Evolutionary conservation across 2,329 filamentous ascomycete species (phyloP), one percentile per base, ranked within the genome.

Genomic region (Claviceps purpurea): DNA sequence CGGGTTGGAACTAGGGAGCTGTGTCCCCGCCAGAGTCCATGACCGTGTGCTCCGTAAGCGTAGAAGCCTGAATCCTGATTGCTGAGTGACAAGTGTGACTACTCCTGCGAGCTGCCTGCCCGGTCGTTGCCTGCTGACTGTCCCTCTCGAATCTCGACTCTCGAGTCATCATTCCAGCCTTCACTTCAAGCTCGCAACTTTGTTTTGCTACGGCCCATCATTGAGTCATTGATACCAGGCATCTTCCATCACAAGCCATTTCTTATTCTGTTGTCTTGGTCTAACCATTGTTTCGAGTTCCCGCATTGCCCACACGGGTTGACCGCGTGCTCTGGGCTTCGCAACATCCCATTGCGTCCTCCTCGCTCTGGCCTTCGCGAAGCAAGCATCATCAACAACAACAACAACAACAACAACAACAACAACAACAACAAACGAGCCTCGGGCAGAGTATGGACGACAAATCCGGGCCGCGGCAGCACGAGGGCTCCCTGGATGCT

Each of bases 381-480:
- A 48, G 51, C 22, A 44, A 14, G 7, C 14, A 14, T 22, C 10
- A 14, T 1, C 2, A n/a, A n/a, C 47, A 13, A 11, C 46, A 37
- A 5, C 30, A 26, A 38, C 49, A 26, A 18, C 24, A 37, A 37
- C 30, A 11, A 10, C 10, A 11, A 30, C 26, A 30, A 10, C 42
- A 13, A 16, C 49, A 37, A 2, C 39, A 26, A 38, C 47, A 46
- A 18, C 22, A 40, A 40, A 39, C n/a, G 18, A 24, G 37, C 2
- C 20, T 7, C 22, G 20, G 40, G 20, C n/a, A 43, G 38, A 54
- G 50, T 57, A 70, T 71, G 68, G 68, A 70, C 52, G 68, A 71
- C 55, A 67, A 68, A 52, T 60, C 64, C 50, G 68, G 66, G 49
- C 62, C 67, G 49, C 62, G 63, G 55, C 61, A 60, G 49, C 63